Base-by-base conservation (phyloP, 352 stramenopile genomes). In the Phytopythium litorale region DNA sequence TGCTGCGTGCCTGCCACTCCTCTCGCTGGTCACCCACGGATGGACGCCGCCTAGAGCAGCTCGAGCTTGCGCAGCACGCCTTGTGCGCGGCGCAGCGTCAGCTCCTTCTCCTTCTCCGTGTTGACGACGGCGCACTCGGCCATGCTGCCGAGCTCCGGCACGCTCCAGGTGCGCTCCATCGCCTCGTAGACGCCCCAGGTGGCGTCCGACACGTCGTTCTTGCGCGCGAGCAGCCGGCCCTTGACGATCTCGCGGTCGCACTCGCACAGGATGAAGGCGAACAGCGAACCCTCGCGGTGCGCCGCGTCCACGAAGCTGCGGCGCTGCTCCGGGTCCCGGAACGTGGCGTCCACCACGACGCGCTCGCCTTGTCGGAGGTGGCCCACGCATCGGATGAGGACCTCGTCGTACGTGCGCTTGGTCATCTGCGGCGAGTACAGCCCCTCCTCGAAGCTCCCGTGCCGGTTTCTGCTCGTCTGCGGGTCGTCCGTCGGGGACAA, bases 211-310 rank as follows among this genome's bases (percentile, higher is more conserved):
- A 89, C 58, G 25, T 86, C 73, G 56, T 82, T 71, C 58, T 87
- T 79, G 33, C 79, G 75, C 28, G 78, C 78, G 12, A 89, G 52
- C 68, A 91, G 70, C 33, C 82, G 74, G 2, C 79, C 79, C 37
- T 78, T 81, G 63, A 80, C 72, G 60, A 89, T 86, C 65, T 91
- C 82, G 4, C 79, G 82, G 65, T 89, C 71, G 59, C 82, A 91
- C 42, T 84, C 74, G 60, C 78, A 88, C 45, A 87, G 65, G 32
- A 88, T 67, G 11, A 89, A 63, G 3, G 72, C 79, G 30, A 84
- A 79, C 16, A 84, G 25, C 18, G 76, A 70, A 43, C 82, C 79
- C 71, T 89, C 78, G n/a, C 66, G 59, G 13, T 63, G 69, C 21
- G 78, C 78, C 9, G 66, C 60, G 9, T 55, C 28, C 15, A 87